phyloP scores from a whole-genome alignment of 2,329 filamentous ascomycete genomes.

The Mollisia scopiformis region DNA sequence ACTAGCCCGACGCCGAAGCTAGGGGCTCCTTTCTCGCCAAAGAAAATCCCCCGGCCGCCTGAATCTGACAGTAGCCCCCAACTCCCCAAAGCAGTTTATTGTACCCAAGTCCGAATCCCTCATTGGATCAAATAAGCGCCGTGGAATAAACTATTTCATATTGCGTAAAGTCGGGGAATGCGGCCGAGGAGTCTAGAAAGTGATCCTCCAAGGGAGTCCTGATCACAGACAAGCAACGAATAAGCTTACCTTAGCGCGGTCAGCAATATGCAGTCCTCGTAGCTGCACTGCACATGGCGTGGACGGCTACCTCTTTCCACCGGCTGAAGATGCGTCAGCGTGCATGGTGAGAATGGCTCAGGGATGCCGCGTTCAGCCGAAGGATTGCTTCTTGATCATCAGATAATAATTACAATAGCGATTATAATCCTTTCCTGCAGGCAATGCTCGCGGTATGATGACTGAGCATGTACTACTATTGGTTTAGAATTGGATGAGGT shows the following conservation, averaged over 20 bases:
- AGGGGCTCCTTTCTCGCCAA: background rate
- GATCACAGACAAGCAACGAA: background rate
- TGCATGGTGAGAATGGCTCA: background rate
- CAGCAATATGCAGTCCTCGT: background rate
- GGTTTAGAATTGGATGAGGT: background rate
- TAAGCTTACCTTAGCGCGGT: conserved; percentile 1
- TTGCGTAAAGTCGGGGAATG: background rate
- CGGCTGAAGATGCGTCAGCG: background rate
- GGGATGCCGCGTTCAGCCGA: background rate
- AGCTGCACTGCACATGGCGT: no score
- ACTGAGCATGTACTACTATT: background rate
- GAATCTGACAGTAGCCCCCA: background rate
- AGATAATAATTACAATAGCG: background rate
- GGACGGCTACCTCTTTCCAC: background rate
- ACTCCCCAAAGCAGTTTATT: background rate
- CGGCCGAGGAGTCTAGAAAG: background rate
- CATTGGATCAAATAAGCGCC: background rate
- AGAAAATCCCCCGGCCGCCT: background rate
- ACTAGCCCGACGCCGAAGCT: no score
- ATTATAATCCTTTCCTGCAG: no score
- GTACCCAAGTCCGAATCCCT: background rate
- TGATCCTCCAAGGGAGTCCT: no score
- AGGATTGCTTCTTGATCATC: background rate
- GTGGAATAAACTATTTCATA: background rate
- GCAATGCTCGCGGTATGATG: no score